A percentile compares a stretch with the other conserved stretches of the same genome.
Evolutionary conservation across 352 stramenopile genomes (phyloP).

Genomic region (Phytopythium ostracodes): DNA sequence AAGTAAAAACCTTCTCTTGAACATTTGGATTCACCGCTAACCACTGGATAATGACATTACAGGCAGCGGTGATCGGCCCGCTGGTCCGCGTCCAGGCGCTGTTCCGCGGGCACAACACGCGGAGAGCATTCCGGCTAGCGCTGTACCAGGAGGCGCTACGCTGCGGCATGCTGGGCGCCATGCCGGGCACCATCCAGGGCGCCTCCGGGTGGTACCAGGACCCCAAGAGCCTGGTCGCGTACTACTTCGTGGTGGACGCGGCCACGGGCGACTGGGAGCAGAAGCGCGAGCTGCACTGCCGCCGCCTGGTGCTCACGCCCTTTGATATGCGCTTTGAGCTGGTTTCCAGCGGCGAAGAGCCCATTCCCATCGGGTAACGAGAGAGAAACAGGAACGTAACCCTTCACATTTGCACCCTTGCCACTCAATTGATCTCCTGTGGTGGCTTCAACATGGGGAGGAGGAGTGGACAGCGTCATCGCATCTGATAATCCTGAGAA

Average conservation of each 20-base stretch:
- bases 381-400: not conserved
- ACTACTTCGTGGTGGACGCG: slow-evolving; percentile 63
- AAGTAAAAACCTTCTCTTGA: not conserved
- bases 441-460: not conserved
- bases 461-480: too few relatives aligned
- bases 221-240: slow-evolving; percentile 63
- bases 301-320: slow-evolving; percentile 47
- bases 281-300: slow-evolving; percentile 54
- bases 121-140: slow-evolving; percentile 48
- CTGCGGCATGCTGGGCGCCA: slow-evolving; percentile 63
- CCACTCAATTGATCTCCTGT: not conserved
- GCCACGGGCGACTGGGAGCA: slow-evolving; percentile 61
- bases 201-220: slow-evolving; percentile 74
- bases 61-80: not conserved
- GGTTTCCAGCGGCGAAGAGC: slow-evolving; percentile 18
- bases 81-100: slow-evolving; percentile 45
- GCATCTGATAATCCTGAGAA: slow-evolving; percentile 3
- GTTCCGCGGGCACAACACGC: slow-evolving; percentile 46
- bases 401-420: not conserved
- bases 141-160: slow-evolving; percentile 63
- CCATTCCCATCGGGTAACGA: not conserved
- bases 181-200: slow-evolving; percentile 63
- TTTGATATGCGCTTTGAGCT: slow-evolving; percentile 68
- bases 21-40: not conserved
- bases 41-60: not conserved